Percentiles rank a stretch among this genome's conserved stretches.
Conservation (phyloP, 306 rosid genomes). For the Alnus glutinosa region DNA sequence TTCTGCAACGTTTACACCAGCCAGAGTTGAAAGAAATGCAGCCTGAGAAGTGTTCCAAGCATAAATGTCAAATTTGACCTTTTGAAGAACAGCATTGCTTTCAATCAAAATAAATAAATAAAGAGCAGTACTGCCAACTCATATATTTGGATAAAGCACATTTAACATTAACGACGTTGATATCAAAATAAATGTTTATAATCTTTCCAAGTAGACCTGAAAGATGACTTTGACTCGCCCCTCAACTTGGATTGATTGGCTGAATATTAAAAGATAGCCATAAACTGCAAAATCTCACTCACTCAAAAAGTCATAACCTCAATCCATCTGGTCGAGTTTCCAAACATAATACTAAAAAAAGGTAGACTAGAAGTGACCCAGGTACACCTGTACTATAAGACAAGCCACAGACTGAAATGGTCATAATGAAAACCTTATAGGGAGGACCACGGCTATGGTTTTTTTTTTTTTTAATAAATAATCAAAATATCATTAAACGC, state of each 20-base stretch:
- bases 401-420: neutral
- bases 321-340: constrained; percentile 2
- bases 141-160: neutral
- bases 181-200: neutral
- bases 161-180: neutral
- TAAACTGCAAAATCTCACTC: neutral
- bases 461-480: too few relatives aligned
- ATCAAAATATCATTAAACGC: too few relatives aligned
- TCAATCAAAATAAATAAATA: neutral
- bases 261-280: neutral
- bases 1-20: constrained; percentile 65
- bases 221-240: neutral
- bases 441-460: neutral
- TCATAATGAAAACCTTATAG: neutral
- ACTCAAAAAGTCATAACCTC: neutral
- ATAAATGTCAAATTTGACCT: neutral
- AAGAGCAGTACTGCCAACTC: neutral
- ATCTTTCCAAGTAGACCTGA: neutral
- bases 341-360: neutral
- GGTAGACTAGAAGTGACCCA: constrained; percentile 3
- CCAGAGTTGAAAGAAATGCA: constrained; percentile 88
- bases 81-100: neutral
- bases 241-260: neutral
- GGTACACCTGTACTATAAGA: neutral
- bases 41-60: constrained; percentile 52